Conservation (phyloP, 176 grass and related monocot genomes). For the Themeda triandra region DNA sequence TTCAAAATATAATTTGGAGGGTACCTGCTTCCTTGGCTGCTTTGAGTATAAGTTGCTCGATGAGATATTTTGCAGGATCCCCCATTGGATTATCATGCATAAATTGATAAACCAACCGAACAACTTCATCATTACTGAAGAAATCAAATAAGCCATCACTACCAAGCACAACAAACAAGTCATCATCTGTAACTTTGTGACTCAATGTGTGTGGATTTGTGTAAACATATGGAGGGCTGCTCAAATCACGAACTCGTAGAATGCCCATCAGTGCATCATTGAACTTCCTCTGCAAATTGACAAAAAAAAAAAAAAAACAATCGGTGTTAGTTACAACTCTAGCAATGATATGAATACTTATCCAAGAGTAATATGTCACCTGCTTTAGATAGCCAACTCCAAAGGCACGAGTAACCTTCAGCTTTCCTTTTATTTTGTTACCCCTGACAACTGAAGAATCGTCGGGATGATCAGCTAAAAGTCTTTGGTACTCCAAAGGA, state of each 20-base stretch:
- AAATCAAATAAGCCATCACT: slow-evolving; percentile 99
- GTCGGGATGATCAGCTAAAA: slow-evolving; percentile 71
- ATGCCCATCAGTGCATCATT: slow-evolving; percentile 98
- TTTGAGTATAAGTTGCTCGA: slow-evolving; percentile 80
- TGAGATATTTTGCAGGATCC: slow-evolving; percentile 92
- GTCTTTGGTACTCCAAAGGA: slow-evolving; percentile 59
- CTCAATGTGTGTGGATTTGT: slow-evolving; percentile 80
- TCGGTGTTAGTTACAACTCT: slow-evolving; percentile 13
- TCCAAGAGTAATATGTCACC: slow-evolving; percentile 34
- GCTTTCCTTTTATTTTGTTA: slow-evolving; percentile 90
- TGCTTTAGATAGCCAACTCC: slow-evolving; percentile 96
- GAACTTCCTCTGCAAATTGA: slow-evolving; percentile 59
- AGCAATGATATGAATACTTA: not conserved
- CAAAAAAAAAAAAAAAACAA: not conserved
- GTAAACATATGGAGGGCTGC: slow-evolving; percentile 78
- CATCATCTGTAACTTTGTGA: slow-evolving; percentile 66
- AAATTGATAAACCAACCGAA: slow-evolving; percentile 77
- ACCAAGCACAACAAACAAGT: slow-evolving; percentile 91
- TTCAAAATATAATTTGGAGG: slow-evolving; percentile 20
- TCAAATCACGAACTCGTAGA: slow-evolving; percentile 73
- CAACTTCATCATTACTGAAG: slow-evolving; percentile 86
- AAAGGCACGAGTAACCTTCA: slow-evolving; percentile 95
- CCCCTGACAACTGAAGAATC: slow-evolving; percentile 67
- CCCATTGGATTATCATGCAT: slow-evolving; percentile 68
- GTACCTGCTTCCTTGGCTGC: slow-evolving; percentile 93